Base-by-base conservation (phyloP, 176 grass and related monocot genomes). In the Triticum urartu region DNA sequence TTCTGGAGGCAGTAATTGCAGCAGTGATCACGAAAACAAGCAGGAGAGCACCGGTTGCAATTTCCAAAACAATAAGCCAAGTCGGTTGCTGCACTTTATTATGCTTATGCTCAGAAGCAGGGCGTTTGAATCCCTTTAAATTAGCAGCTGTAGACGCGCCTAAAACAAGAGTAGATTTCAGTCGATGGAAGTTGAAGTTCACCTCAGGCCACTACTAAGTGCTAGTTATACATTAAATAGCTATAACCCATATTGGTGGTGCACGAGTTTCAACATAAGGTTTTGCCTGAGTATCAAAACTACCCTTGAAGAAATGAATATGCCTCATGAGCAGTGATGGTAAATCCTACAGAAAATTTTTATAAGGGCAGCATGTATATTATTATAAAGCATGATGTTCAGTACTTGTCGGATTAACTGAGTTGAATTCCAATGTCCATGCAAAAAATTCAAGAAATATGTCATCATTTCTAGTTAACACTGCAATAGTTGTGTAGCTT, bases 21-120 rank as follows among this genome's bases (percentile, higher is more conserved):
- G 79, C 92, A 83, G 87, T 91, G 28, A 99, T 64, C 82, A 89
- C 48, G 79, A 94, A 94, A 81, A 96, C 85, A 70, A 94, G 54
- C 28, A 94, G 81, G 78, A 99, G 90, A 87, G 94, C 30, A 83
- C 94, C 97, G 34, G 94, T 99, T 60, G 81, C 84, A 32, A 99
- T 94, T 94, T 99, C 97, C 58, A 99, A 84, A 90, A 91, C 82
- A 82, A 99, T 67, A 89, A 96, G 97, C 97, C 97, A 99, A 68
- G 75, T 84, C 80, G 97, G 97, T 77, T 99, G 97, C 62, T 72
- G 91, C 21, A 68, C 14, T 77, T 30, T 83, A 66, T 77, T 69
- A 43, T 94, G 90, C 64, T 88, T 92, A 80, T 96, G 85, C 5
- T 22, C 86, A 40, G 82, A 74, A 86, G 52, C 56, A 6, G 60